Evolutionary conservation across 164 flowering plant genomes (phyloP).

Genomic region (Santalum album): DNA sequence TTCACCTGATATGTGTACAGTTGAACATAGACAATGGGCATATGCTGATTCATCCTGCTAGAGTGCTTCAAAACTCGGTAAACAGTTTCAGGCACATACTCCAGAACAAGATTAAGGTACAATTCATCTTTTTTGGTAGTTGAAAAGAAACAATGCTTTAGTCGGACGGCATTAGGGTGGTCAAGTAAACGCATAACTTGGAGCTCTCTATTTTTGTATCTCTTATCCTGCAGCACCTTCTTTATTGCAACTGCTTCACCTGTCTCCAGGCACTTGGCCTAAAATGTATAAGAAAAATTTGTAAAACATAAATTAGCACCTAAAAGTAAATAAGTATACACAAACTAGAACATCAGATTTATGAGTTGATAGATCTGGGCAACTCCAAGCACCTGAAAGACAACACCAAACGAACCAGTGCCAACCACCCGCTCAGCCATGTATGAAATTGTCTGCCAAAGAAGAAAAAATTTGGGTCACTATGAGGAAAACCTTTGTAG

Average conservation of each 20-base stretch:
- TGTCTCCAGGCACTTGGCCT: constrained; percentile 80
- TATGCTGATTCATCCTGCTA: constrained; percentile 51
- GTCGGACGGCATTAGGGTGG: constrained; percentile 60
- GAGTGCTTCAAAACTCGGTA: constrained; percentile 55
- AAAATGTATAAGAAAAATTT: constrained; percentile 5
- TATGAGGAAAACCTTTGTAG: background rate
- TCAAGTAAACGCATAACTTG: constrained; percentile 64
- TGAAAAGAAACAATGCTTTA: constrained; percentile 68
- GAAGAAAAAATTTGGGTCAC: background rate
- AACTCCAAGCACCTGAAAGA: constrained; percentile 79
- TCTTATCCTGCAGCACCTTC: constrained; percentile 61
- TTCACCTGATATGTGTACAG: constrained; percentile 54
- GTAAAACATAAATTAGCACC: background rate
- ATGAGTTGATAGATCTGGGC: too few relatives aligned
- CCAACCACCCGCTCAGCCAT: constrained; percentile 70
- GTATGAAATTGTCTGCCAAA: constrained; percentile 46
- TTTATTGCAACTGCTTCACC: constrained; percentile 62
- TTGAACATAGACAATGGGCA: constrained; percentile 54
- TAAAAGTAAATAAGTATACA: background rate
- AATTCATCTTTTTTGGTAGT: constrained; percentile 60
- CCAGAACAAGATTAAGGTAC: constrained; percentile 55
- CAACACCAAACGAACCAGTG: constrained; percentile 76
- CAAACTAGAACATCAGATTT: too few relatives aligned
- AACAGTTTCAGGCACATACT: constrained; percentile 64
- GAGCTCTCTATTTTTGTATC: constrained; percentile 57